phyloP scores from a whole-genome alignment of 1,284 basidiomycete genomes.

The Sporisorium iseilematis-ciliati region DNA sequence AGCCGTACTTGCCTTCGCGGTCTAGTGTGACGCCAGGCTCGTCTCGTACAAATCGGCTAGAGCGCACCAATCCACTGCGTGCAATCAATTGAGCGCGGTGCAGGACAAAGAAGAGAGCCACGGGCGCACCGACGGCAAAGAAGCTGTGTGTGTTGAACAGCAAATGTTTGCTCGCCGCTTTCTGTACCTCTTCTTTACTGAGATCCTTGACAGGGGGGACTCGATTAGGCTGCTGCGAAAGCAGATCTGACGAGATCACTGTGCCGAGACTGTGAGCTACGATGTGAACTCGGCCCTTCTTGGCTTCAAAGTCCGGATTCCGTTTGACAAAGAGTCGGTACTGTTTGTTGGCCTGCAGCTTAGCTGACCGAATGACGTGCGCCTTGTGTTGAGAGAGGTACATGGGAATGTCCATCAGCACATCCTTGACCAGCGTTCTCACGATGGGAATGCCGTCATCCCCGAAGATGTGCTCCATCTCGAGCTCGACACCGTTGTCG shows the following conservation, averaged over 20 bases:
- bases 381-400: constrained; percentile 71
- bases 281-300: constrained; percentile 72
- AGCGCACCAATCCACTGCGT: constrained; percentile 72
- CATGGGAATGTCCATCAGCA: constrained; percentile 73
- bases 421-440: constrained; percentile 61
- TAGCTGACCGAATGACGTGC: constrained; percentile 73
- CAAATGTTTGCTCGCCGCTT: constrained; percentile 35
- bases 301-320: constrained; percentile 71
- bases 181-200: constrained; percentile 18
- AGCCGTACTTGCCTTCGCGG: constrained; percentile 73
- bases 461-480: constrained; percentile 54
- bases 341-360: constrained; percentile 65
- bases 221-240: constrained; percentile 74
- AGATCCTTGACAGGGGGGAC: constrained; percentile 61
- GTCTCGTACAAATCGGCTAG: constrained; percentile 72
- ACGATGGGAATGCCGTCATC: constrained; percentile 59
- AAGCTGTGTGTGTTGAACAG: constrained; percentile 72
- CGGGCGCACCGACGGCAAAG: constrained; percentile 74
- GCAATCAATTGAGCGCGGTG: constrained; percentile 74
- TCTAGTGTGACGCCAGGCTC: constrained; percentile 68
- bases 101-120: constrained; percentile 74
- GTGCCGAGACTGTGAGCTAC: constrained; percentile 73
- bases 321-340: constrained; percentile 74
- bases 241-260: constrained; percentile 73
- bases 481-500: constrained; percentile 70